Base-by-base conservation (phyloP, 495 filamentous ascomycete genomes). In the Achaetomiella virescens region DNA sequence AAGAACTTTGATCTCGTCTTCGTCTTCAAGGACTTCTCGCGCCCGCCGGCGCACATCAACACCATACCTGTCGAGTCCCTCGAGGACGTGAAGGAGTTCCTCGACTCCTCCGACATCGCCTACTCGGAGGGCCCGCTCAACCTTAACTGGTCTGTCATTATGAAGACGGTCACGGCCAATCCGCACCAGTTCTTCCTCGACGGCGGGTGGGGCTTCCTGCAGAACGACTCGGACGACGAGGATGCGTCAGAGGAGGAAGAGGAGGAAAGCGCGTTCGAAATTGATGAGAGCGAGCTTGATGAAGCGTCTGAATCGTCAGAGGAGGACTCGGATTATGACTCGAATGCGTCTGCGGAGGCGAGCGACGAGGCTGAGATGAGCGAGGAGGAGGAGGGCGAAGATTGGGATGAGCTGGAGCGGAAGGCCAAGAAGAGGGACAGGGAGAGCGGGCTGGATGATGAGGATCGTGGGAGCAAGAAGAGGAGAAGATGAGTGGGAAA, bases 1-100 rank as follows among this genome's bases (percentile, higher is more conserved):
- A 97, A 97, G 79, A 99, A 99, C 67, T 99, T 99, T 70, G 95
- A 99, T 72, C 83, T 97, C 61, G 95, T 97, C 9, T 90, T 96
- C 63, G 89, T 97, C 25, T 96, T 93, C 79, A 96, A 96, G 62
- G 95, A 99, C 72, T 97, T 96, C 72, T 81, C 85, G 46, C 83
- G 91, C 15, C 67, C 87, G 2, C 91, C 92, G 3, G 85, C 84
- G 27, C 95, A 97, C 72, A 87, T 99, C 75, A 99, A 99, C 70
- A 97, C 95, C 15, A 97, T 99, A 59, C 95, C 95, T 1, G 91
- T 99, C 41, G 95, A 97, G 66, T 85, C 85, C 4, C 77, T 99
- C 29, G 95, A 99, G 55, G 83, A 86, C 52, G 95, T 97, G 52
- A 99, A 97, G 72, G 95, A 97, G 69, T 99, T 92, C 90, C 81